A percentile compares a stretch with the other conserved stretches of the same genome.
phyloP scores from a whole-genome alignment of 768 basidiomycete genomes.

The Lyophyllum semitale region DNA sequence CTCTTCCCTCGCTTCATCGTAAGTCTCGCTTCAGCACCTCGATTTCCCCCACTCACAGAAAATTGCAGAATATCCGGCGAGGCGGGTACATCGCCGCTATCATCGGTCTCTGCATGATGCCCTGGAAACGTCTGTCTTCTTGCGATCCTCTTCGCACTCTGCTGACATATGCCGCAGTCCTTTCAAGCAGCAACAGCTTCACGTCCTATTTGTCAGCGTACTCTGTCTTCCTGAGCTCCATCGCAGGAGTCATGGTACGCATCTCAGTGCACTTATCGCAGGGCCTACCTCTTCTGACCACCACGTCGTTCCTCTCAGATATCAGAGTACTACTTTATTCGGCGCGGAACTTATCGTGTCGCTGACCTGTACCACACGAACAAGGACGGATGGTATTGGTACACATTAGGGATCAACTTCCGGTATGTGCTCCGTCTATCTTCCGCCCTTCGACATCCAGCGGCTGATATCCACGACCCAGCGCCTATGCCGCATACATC shows the following conservation, averaged over 20 bases:
- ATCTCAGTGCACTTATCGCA: background rate
- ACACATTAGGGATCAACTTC: conserved; percentile 33
- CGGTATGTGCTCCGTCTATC: conserved; percentile 40
- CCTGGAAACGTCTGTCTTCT: conserved; percentile 53
- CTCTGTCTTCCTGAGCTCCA: conserved; percentile 79
- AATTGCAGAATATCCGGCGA: conserved; percentile 70
- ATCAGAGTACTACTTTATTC: conserved; percentile 76
- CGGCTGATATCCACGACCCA: conserved; percentile 21
- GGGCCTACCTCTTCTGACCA: background rate
- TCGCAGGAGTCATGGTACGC: conserved; percentile 77
- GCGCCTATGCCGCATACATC: conserved; percentile 68
- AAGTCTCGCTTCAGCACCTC: conserved; percentile 21
- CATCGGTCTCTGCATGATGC: conserved; percentile 74
- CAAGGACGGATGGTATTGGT: conserved; percentile 71
- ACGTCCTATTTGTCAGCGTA: conserved; percentile 83
- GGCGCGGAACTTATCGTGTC: conserved; percentile 70
- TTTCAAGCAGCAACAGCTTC: conserved; percentile 74
- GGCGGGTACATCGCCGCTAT: conserved; percentile 84
- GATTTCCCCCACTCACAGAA: background rate
- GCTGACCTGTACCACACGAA: conserved; percentile 65
- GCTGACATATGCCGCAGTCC: conserved; percentile 25
- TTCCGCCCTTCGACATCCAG: conserved; percentile 2
- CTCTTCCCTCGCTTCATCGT: conserved; percentile 77
- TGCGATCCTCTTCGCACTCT: background rate
- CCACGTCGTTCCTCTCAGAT: conserved; percentile 48